Base-by-base conservation (phyloP, 2,329 filamentous ascomycete genomes). In the Fusarium sp. region DNA sequence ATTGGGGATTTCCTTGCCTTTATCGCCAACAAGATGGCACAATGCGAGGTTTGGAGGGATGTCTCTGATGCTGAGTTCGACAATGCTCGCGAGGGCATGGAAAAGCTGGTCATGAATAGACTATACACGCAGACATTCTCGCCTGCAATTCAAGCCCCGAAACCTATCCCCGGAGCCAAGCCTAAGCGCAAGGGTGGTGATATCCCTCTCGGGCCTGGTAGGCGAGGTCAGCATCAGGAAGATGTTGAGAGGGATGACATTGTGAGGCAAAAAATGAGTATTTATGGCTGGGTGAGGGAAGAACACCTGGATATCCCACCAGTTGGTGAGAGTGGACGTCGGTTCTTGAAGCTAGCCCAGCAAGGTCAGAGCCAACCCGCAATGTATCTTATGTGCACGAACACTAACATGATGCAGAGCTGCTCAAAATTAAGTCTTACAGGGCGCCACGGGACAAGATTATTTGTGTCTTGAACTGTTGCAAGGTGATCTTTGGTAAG, bases 71-170 rank as follows among this genome's bases (percentile, higher is more conserved):
- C 93, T 37, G 96, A 99, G 75, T 99, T 99, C 73, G 96, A 99
- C 79, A 99, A 99, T 78, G 96, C 96, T 15, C 90, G 94, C 71
- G 96, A 99, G 81, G 96, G 96, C 33, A 99, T 99, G 96, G 96
- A 99, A 82, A 99, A 99, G 78, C 85, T 99, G 6, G 96, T 99
- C 70, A 99, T 99, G 96, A 99, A 99, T 77, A 86, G 96, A 57
- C 82, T 99, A 6, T 99, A 99, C 78, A 89, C 90, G 1, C 96
- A 99, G 78, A 98, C 96, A 0, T 99, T 99, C 77, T 97, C 95
- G 0, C 96, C 96, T 0, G 93, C 93, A 15, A 99, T 99, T 67
- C 88, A 93, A 5, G 86, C 93, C 1, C 91, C 93, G 5, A 91
- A 93, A 64, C 90, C 90, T 4, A 86, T 91, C 35, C 86, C 91